Evolutionary conservation across 352 stramenopile species (phyloP).

Genomic region (Phytophthora litchii): DNA sequence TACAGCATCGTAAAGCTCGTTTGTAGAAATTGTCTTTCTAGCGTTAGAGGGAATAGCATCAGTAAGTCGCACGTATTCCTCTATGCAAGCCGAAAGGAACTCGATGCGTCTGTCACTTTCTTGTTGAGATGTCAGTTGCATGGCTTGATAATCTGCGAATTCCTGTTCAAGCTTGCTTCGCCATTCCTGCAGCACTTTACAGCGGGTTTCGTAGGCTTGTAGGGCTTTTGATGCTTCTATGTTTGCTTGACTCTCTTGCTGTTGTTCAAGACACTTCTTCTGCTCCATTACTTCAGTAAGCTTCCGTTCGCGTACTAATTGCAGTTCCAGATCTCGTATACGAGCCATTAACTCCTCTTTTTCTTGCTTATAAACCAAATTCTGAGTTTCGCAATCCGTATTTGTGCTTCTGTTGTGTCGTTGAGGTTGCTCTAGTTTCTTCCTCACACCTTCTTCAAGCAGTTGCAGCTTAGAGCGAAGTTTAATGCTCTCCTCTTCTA

Average conservation of each 20-base stretch:
- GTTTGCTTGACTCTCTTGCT: slow-evolving; percentile 15
- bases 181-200: slow-evolving; percentile 17
- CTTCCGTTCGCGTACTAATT: slow-evolving; percentile 32
- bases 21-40: slow-evolving; percentile 27
- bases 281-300: slow-evolving; percentile 28
- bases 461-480: slow-evolving; percentile 27
- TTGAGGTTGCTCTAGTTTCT: slow-evolving; percentile 10
- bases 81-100: slow-evolving; percentile 50
- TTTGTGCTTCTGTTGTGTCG: slow-evolving; percentile 21
- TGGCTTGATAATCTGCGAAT: slow-evolving; percentile 39
- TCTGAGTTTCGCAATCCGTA: slow-evolving; percentile 13
- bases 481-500: slow-evolving; percentile 29
- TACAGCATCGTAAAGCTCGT: slow-evolving; percentile 48
- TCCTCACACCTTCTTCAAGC: slow-evolving; percentile 18
- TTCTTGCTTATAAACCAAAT: slow-evolving; percentile 13
- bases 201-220: slow-evolving; percentile 17
- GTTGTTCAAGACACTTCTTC: slow-evolving; percentile 24
- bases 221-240: slow-evolving; percentile 11
- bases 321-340: slow-evolving; percentile 34
- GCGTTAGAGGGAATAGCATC: slow-evolving; percentile 10
- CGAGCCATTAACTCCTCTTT: slow-evolving; percentile 11
- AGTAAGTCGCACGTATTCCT: slow-evolving; percentile 44
- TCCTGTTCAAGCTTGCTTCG: slow-evolving; percentile 36
- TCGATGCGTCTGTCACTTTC: slow-evolving; percentile 49
- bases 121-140: slow-evolving; percentile 21